Conservation (phyloP, 139 green algal genomes). For the Chlorokybus atmophyticus region DNA sequence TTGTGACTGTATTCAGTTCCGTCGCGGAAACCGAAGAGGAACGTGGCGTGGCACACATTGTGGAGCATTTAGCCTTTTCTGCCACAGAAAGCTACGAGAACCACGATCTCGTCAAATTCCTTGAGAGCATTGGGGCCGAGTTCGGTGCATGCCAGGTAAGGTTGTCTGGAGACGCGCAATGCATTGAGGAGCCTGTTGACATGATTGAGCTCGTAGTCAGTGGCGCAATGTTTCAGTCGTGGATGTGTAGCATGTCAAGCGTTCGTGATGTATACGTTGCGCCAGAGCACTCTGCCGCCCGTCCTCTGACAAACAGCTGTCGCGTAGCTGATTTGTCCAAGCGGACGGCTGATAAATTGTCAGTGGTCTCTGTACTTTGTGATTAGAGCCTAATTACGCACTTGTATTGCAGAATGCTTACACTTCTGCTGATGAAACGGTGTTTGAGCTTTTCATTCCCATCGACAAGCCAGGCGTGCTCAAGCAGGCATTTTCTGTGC, state of each 20-base stretch:
- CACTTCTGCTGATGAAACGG: slow-evolving; percentile 60
- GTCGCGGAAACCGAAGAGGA: slow-evolving; percentile 56
- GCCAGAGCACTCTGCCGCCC: too few relatives aligned
- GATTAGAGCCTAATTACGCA: neutral
- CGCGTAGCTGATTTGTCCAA: too few relatives aligned
- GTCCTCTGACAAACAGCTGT: too few relatives aligned
- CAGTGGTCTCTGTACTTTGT: neutral
- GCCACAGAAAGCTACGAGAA: slow-evolving; percentile 61
- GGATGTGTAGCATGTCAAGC: too few relatives aligned
- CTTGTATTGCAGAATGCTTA: slow-evolving; percentile 55
- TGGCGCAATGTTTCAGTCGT: too few relatives aligned
- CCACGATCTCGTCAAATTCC: slow-evolving; percentile 67
- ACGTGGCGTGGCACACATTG: slow-evolving; percentile 58
- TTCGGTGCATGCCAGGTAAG: slow-evolving; percentile 62
- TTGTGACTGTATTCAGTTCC: slow-evolving; percentile 17
- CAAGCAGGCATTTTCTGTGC: slow-evolving; percentile 43
- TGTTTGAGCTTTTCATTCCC: slow-evolving; percentile 52
- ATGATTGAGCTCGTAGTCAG: too few relatives aligned
- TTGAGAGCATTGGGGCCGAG: slow-evolving; percentile 66
- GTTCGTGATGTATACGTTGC: too few relatives aligned
- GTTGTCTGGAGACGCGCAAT: too few relatives aligned
- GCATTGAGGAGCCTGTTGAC: too few relatives aligned
- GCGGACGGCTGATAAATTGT: too few relatives aligned
- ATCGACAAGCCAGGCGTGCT: slow-evolving; percentile 43
- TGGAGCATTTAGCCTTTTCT: slow-evolving; percentile 81